Evolutionary conservation across 1,284 basidiomycete species (phyloP), one percentile per base, ranked within the genome.

Genomic region (Trichosporon coremiiforme): DNA sequence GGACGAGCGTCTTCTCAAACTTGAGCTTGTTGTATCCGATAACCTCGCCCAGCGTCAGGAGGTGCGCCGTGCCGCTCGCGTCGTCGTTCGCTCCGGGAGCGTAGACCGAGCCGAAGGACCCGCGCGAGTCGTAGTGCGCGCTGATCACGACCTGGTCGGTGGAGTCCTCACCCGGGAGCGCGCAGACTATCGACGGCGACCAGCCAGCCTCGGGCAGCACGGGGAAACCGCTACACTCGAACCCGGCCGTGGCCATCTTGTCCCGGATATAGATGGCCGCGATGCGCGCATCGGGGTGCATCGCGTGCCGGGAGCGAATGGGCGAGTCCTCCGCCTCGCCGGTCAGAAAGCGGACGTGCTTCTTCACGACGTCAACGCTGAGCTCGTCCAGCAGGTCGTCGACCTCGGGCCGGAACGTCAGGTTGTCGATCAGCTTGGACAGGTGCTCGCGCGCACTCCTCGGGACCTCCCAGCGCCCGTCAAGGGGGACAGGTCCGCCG

Each of bases 91-190:
- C 88, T 4, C 88, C 89, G 1, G 91, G 91, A 5, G 91, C 91
- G 29, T 90, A 87, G 8, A 86, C 86, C 70, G 84, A 88, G 12
- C 93, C 93, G 80, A 93, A 95, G 1, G 90, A 90, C 10, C 93
- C 93, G 41, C 93, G 89, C 65, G 90, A 91, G 79, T 95, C 93
- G 79, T 93, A 94, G 81, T 94, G 93, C 1, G 89, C 91, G 68
- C 90, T 90, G 65, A 94, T 84, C 64, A 95, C 85, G 31, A 84
- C 88, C 45, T 82, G 79, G 29, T 75, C 74, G 13, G 77, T 45
- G 86, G 90, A 73, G 87, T 84, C 57, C 4, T 69, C 60, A 22
- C 79, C 75, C 9, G 81, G 79, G 72, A 80, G 84, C 35, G 76
- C 74, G 76, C 93, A 95, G 71, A 95, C 86, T 55, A 95, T 89